These are phyloP conservation scores for Alternaria arbusti DNA, from an alignment of 2,329 filamentous ascomycete genomes.

Conservation along the genomic window DNA sequence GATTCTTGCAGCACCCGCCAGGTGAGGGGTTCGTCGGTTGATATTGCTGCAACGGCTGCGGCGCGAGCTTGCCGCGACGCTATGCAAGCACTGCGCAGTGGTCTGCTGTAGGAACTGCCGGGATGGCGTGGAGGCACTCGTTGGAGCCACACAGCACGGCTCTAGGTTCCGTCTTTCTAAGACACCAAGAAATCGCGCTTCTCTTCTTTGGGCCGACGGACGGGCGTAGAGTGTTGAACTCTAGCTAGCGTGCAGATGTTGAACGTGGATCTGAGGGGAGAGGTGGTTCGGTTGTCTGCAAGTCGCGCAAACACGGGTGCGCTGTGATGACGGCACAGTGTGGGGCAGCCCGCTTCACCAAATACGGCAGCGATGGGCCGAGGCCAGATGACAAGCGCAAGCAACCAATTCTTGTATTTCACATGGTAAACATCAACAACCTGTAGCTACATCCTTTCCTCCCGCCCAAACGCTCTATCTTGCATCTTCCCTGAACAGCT, in stretches of 20 bases:
- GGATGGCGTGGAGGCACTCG: constrained; percentile 23
- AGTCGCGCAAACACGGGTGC: constrained; percentile 8
- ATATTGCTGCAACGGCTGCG: constrained; percentile 29
- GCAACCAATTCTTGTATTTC: not conserved
- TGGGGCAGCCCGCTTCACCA: constrained; percentile 11
- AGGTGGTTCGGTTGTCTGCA: constrained; percentile 5
- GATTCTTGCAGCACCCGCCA: constrained; percentile 16
- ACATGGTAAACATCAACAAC: not conserved
- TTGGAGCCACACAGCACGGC: constrained; percentile 3
- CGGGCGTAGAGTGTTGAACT: constrained; percentile 46
- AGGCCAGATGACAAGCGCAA: constrained; percentile 1
- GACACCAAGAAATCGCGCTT: not conserved
- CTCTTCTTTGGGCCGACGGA: not conserved
- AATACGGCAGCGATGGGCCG: constrained; percentile 8
- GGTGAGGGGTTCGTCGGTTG: constrained; percentile 21
- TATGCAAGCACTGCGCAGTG: constrained; percentile 37
- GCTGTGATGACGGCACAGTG: constrained; percentile 10
- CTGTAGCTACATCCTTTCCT: not conserved
- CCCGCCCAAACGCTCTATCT: not conserved
- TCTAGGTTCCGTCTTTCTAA: not conserved
- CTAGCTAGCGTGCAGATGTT: constrained; percentile 34
- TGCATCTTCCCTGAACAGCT: not conserved
- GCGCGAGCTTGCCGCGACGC: constrained; percentile 30
- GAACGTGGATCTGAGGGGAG: constrained; percentile 18
- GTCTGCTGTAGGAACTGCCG: constrained; percentile 22